Evolutionary conservation across 2,329 filamentous ascomycete species (phyloP).

Genomic region (Alternaria gansuensis): DNA sequence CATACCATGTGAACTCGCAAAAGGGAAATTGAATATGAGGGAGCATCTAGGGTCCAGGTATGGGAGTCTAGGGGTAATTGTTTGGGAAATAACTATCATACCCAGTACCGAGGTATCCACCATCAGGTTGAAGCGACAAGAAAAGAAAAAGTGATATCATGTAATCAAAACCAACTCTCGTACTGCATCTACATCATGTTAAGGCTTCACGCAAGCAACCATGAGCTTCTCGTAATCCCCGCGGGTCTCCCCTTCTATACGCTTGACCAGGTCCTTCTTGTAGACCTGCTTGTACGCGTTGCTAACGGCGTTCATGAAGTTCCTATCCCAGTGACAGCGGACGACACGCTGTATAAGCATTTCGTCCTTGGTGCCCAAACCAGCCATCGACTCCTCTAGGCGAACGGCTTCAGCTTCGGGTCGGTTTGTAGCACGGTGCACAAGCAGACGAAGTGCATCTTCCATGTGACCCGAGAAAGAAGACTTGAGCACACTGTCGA

Average conservation of each 20-base stretch:
- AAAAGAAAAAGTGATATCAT: slow-evolving; percentile 11
- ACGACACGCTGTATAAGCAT: slow-evolving; percentile 81
- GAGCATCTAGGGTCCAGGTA: neutral
- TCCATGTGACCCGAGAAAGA: slow-evolving; percentile 95
- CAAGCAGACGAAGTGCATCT: slow-evolving; percentile 79
- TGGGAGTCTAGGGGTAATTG: neutral
- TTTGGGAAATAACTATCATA: neutral
- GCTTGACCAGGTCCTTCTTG: slow-evolving; percentile 69
- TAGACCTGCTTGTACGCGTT: slow-evolving; percentile 78
- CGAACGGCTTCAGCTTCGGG: slow-evolving; percentile 83
- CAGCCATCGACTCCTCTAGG: slow-evolving; percentile 88
- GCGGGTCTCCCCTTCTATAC: slow-evolving; percentile 84
- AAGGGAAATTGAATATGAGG: neutral
- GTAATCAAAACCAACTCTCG: neutral
- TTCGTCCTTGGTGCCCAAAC: slow-evolving; percentile 84
- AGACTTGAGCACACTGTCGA: slow-evolving; percentile 78
- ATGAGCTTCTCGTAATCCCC: slow-evolving; percentile 82
- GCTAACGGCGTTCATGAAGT: slow-evolving; percentile 78
- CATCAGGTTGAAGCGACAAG: neutral
- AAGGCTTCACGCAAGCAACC: slow-evolving; percentile 67
- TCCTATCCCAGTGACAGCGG: slow-evolving; percentile 82
- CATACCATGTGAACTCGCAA: neutral
- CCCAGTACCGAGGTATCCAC: neutral
- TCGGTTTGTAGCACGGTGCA: slow-evolving; percentile 79
- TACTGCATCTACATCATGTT: neutral